Percentiles rank a stretch among this genome's conserved stretches.
Conservation (phyloP, 1,284 basidiomycete species). For the Fistulinella staudtii region DNA sequence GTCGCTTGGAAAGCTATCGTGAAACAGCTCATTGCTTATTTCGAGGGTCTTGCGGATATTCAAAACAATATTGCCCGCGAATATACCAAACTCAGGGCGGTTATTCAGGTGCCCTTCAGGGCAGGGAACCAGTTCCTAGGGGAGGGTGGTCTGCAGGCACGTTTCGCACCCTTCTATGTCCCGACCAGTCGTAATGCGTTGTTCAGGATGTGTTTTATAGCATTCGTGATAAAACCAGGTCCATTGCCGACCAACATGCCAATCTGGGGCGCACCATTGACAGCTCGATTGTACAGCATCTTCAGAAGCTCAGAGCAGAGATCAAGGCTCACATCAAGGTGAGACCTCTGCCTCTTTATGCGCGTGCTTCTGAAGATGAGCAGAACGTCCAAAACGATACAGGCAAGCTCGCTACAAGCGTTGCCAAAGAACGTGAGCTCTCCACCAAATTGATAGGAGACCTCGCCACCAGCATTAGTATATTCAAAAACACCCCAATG, state of each 20-base stretch:
- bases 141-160: slow-evolving; percentile 81
- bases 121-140: slow-evolving; percentile 95
- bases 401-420: slow-evolving; percentile 89
- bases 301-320: slow-evolving; percentile 90
- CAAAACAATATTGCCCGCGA: slow-evolving; percentile 95
- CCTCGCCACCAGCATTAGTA: slow-evolving; percentile 81
- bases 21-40: slow-evolving; percentile 88
- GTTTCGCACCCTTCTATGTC: slow-evolving; percentile 7
- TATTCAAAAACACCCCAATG: slow-evolving; percentile 96
- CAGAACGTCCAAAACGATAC: slow-evolving; percentile 98
- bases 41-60: slow-evolving; percentile 91
- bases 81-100: slow-evolving; percentile 92
- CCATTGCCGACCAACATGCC: slow-evolving; percentile 94
- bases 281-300: slow-evolving; percentile 95
- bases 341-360: slow-evolving; percentile 23
- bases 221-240: slow-evolving; percentile 91
- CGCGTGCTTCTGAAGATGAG: background rate
- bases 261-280: slow-evolving; percentile 96
- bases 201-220: slow-evolving; percentile 87
- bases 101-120: slow-evolving; percentile 96
- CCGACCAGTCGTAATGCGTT: background rate
- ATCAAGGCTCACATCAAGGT: slow-evolving; percentile 98
- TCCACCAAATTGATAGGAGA: slow-evolving; percentile 88
- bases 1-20: slow-evolving; percentile 94
- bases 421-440: slow-evolving; percentile 91